Percentiles rank a stretch among this genome's conserved stretches.
Conservation (phyloP, 1,284 basidiomycete species). For the Puccinia polysora region DNA sequence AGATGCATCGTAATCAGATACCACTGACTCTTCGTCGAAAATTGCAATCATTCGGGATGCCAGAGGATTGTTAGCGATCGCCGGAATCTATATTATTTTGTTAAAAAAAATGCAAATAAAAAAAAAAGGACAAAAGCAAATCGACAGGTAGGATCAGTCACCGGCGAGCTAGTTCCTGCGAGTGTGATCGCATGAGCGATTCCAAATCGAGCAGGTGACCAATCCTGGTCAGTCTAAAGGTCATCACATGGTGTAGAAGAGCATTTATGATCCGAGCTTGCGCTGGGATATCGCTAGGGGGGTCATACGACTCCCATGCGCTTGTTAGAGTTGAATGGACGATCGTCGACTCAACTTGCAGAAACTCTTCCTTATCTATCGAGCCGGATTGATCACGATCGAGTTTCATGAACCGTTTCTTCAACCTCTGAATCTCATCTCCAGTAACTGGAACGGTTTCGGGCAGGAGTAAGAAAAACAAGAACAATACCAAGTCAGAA, state of each 20-base stretch:
- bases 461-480: not conserved
- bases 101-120: not conserved
- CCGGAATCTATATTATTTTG: conserved; percentile 69
- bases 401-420: conserved; percentile 99
- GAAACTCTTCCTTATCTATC: conserved; percentile 96
- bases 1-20: not conserved
- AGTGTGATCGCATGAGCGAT: too few relatives aligned
- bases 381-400: conserved; percentile 96
- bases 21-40: conserved; percentile 76
- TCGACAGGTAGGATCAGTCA: not conserved
- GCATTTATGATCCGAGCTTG: too few relatives aligned
- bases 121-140: not conserved
- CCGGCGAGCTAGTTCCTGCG: too few relatives aligned
- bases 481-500: not conserved
- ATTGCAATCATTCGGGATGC: conserved; percentile 98
- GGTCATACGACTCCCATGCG: too few relatives aligned
- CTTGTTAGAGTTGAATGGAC: not conserved
- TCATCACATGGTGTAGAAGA: too few relatives aligned
- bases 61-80: conserved; percentile 95
- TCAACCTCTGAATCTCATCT: conserved; percentile 82
- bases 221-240: too few relatives aligned
- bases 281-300: too few relatives aligned
- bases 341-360: conserved; percentile 59
- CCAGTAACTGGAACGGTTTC: conserved; percentile 67
- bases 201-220: too few relatives aligned